Conservation (phyloP, 2,329 filamentous ascomycete genomes). For the Bisporella sp. region DNA sequence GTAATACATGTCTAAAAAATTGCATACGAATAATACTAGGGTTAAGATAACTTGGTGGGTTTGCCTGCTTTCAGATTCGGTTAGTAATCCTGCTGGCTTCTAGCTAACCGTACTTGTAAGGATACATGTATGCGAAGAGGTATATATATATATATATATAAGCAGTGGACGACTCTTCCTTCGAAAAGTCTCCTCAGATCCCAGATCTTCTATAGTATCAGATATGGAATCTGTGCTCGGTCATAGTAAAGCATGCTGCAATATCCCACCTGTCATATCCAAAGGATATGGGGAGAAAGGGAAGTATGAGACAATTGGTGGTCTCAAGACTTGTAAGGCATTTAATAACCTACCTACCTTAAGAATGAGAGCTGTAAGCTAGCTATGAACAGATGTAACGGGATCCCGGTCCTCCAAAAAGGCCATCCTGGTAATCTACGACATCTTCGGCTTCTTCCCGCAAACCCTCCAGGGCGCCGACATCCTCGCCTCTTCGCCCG, state of each 20-base stretch:
- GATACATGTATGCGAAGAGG: too few relatives aligned
- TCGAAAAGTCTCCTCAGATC: too few relatives aligned
- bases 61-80: too few relatives aligned
- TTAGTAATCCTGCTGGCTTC: too few relatives aligned
- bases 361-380: not conserved
- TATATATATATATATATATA: too few relatives aligned
- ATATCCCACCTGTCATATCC: slow-evolving; percentile 47
- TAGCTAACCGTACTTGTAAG: too few relatives aligned
- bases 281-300: slow-evolving; percentile 49
- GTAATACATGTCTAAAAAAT: too few relatives aligned
- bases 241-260: slow-evolving; percentile 50
- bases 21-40: too few relatives aligned
- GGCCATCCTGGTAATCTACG: slow-evolving; percentile 51
- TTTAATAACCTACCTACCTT: not conserved
- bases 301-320: slow-evolving; percentile 46
- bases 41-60: too few relatives aligned
- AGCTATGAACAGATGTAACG: slow-evolving; percentile 30
- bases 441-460: slow-evolving; percentile 64
- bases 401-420: slow-evolving; percentile 41
- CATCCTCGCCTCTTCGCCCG: slow-evolving; percentile 43
- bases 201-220: not conserved
- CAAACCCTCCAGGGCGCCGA: slow-evolving; percentile 66
- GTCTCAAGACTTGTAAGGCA: slow-evolving; percentile 41
- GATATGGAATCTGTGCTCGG: slow-evolving; percentile 25
- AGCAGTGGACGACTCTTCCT: too few relatives aligned